Evolutionary conservation across 805 yeast species (phyloP).

Genomic region (Schizosaccharomyces japonicus): DNA sequence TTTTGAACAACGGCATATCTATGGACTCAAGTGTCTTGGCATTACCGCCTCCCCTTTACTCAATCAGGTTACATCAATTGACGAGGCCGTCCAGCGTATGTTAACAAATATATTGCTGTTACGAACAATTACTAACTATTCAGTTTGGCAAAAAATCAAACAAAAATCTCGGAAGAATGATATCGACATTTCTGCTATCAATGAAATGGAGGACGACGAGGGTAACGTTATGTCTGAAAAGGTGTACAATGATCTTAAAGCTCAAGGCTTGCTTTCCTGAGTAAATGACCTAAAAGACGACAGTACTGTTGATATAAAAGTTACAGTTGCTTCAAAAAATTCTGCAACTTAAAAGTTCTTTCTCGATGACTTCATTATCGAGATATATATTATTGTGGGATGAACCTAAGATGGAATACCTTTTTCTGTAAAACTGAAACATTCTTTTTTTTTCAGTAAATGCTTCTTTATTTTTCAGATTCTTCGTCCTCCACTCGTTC

Average conservation of each 20-base stretch:
- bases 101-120: neutral
- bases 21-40: conserved; percentile 57
- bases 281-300: too few species aligned
- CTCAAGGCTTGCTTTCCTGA: conserved; percentile 69
- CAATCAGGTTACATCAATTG: conserved; percentile 39
- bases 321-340: too few species aligned
- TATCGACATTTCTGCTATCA: conserved; percentile 14
- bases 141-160: conserved; percentile 28
- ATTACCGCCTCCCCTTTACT: conserved; percentile 31
- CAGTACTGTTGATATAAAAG: too few species aligned
- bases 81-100: conserved; percentile 29
- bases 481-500: too few species aligned
- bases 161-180: conserved; percentile 19
- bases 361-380: too few species aligned
- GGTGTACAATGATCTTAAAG: conserved; percentile 63
- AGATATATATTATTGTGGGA: too few species aligned
- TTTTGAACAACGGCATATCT: conserved; percentile 37
- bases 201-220: conserved; percentile 75
- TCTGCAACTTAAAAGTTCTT: too few species aligned
- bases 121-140: conserved; percentile 8
- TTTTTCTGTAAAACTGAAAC: too few species aligned
- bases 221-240: conserved; percentile 79
- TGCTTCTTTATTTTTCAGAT: too few species aligned
- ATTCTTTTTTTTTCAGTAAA: too few species aligned
- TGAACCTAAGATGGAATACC: too few species aligned